Percentiles rank a stretch among this genome's conserved stretches.
Conservation (phyloP, 306 rosid genomes). For the Urtica urens region DNA sequence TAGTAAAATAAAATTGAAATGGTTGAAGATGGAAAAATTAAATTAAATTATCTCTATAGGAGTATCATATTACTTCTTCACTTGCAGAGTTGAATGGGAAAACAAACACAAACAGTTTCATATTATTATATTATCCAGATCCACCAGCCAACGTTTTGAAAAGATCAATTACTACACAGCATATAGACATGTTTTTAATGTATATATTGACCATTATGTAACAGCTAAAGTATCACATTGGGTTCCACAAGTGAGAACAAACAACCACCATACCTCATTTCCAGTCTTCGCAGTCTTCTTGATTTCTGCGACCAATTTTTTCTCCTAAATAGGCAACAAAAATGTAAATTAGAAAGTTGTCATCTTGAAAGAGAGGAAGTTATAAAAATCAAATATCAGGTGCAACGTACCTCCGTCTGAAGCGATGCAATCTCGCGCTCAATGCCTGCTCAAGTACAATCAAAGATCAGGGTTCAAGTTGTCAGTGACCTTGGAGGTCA, state of each 20-base stretch:
- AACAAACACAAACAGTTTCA: too few relatives aligned
- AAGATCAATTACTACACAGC: too few relatives aligned
- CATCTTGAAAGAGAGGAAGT: neutral
- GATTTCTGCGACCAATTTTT: slow-evolving; percentile 84
- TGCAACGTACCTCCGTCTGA: slow-evolving; percentile 67
- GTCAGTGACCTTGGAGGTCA: too few relatives aligned
- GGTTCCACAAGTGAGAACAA: neutral
- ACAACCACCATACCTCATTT: slow-evolving; percentile 53
- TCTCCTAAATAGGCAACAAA: slow-evolving; percentile 49
- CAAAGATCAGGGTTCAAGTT: neutral
- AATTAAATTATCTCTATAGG: too few relatives aligned
- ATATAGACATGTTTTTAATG: too few relatives aligned
- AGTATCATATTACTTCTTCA: neutral
- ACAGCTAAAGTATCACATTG: neutral
- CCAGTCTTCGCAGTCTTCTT: slow-evolving; percentile 85
- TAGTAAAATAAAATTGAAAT: too few relatives aligned
- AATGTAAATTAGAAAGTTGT: slow-evolving; percentile 9
- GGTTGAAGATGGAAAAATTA: too few relatives aligned
- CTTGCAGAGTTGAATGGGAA: too few relatives aligned
- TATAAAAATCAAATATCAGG: neutral
- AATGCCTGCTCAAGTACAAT: slow-evolving; percentile 40
- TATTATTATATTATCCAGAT: too few relatives aligned
- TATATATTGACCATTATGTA: neutral
- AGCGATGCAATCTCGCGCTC: slow-evolving; percentile 86
- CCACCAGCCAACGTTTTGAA: neutral